Evolutionary conservation across 2,329 filamentous ascomycete species (phyloP), one percentile per base, ranked within the genome.

Genomic region (Gliomastix tumulicola): DNA sequence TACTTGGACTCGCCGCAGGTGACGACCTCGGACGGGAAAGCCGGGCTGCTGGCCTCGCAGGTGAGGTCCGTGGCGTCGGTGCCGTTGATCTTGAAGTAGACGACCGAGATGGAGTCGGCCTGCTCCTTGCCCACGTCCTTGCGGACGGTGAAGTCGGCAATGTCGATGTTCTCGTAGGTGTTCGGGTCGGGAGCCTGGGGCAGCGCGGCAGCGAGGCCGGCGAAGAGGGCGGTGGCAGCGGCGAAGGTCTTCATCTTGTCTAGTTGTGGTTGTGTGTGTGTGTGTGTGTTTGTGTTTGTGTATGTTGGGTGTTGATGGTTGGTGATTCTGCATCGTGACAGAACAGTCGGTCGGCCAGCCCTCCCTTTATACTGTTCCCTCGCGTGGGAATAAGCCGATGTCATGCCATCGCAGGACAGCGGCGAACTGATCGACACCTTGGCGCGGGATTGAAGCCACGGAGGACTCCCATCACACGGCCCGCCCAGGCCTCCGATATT

Each of bases 1-100:
- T 57, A 57, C 41, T 47, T 45, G 43, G 42, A 43, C 9, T 47
- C 45, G 36, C 46, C 48, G 47, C 53, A 56, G 34, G 43, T 43
- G 32, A 48, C 35, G 30, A 47, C 40, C 18, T 43, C 34, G 35
- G 43, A 16, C 20, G 50, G 53, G 21, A 51, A 38, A 11, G 2
- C 40, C 4, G 43, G 46, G 34, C 42, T 36, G 23, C 17, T 18
- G 16, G 18, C 40, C 4, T 18, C 3, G 43, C 49, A 53, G 20
- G 5, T 12, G 2, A 51, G 39, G 21, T 36, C 36, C 7, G 34
- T 32, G 23, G 42, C 45, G 27, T 51, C 34, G 9, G 32, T 9
- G 20, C 49, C 49, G n/a, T 21, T 42, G 22, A 53, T 45, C 11
- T 25, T 39, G 44, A 53, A 53, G 36, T 16, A 36, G 28, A 47